Evolutionary conservation across 2,329 filamentous ascomycete genomes (phyloP).

Genomic region (Bisporella sp.): DNA sequence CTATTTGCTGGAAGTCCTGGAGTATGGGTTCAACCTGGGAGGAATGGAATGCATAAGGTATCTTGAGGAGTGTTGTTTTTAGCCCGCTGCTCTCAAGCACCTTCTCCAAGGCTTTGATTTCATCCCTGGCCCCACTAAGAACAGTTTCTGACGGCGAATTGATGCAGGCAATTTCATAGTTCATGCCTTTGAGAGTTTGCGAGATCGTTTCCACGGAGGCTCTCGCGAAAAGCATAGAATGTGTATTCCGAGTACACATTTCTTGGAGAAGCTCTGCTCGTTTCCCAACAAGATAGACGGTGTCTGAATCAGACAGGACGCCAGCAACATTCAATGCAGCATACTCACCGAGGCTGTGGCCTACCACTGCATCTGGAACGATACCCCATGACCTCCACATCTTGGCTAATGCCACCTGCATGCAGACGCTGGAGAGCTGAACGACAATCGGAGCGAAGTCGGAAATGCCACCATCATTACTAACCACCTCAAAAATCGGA

Average conservation of each 20-base stretch:
- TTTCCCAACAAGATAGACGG: neutral
- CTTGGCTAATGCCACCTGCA: neutral
- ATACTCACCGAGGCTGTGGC: neutral
- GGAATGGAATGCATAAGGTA: neutral
- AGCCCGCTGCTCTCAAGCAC: neutral
- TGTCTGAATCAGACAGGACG: neutral
- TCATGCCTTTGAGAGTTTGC: neutral
- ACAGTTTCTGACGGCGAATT: neutral
- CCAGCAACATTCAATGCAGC: neutral
- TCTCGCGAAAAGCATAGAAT: neutral
- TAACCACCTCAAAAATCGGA: neutral
- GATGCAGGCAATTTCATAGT: neutral
- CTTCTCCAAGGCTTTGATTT: neutral
- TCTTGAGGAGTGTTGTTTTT: neutral
- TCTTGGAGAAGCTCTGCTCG: neutral
- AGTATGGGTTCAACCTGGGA: neutral
- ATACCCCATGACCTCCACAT: neutral
- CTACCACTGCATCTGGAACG: neutral
- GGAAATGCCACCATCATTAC: neutral
- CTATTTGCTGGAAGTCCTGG: neutral
- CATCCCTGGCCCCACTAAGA: neutral
- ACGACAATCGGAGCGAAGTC: conserved; percentile 24
- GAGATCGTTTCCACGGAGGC: neutral
- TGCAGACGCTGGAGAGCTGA: neutral
- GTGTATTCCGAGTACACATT: neutral